Evolutionary conservation across 2,329 filamentous ascomycete genomes (phyloP).

Genomic region (Phaeosphaeriaceae sp.): DNA sequence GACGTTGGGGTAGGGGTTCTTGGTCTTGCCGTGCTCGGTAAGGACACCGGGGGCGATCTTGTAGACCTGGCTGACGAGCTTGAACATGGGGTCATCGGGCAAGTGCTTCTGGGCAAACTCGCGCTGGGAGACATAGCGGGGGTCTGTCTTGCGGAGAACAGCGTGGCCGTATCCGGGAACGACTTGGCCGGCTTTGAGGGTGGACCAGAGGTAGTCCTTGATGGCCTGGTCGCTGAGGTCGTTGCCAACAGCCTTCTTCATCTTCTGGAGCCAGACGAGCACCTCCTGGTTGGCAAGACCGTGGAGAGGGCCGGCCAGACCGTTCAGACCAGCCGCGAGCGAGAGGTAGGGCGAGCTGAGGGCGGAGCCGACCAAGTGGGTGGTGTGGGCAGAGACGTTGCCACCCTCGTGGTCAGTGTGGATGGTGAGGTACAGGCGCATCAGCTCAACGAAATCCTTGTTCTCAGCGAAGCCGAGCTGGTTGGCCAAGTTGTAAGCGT

Average conservation of each 20-base stretch:
- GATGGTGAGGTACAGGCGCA: conserved; percentile 99
- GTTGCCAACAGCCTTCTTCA: conserved; percentile 94
- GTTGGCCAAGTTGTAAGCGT: conserved; percentile 99
- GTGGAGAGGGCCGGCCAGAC: conserved; percentile 97
- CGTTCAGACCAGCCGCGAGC: conserved; percentile 94
- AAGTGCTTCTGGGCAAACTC: conserved; percentile 94
- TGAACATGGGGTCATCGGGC: conserved; percentile 98
- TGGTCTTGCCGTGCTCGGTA: conserved; percentile 99
- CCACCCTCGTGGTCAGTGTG: conserved; percentile 99
- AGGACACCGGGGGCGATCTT: conserved; percentile 98
- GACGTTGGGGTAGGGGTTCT: conserved; percentile 99
- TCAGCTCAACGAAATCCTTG: conserved; percentile 95
- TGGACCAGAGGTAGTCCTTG: conserved; percentile 98
- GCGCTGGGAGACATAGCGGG: conserved; percentile 97
- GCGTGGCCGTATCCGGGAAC: conserved; percentile 98
- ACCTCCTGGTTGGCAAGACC: conserved; percentile 99
- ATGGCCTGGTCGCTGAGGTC: conserved; percentile 96
- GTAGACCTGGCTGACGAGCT: conserved; percentile 99
- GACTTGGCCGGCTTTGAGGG: conserved; percentile 92
- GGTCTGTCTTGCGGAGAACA: conserved; percentile 99
- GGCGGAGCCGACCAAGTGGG: conserved; percentile 94
- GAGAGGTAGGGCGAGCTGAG: conserved; percentile 98
- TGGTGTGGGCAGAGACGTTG: conserved; percentile 98
- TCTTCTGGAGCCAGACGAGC: conserved; percentile 97
- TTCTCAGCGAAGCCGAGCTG: conserved; percentile 97